These are phyloP conservation scores for Eragrostis tef DNA, from an alignment of 202 grass and related monocot species.

Conservation along the genomic window DNA sequence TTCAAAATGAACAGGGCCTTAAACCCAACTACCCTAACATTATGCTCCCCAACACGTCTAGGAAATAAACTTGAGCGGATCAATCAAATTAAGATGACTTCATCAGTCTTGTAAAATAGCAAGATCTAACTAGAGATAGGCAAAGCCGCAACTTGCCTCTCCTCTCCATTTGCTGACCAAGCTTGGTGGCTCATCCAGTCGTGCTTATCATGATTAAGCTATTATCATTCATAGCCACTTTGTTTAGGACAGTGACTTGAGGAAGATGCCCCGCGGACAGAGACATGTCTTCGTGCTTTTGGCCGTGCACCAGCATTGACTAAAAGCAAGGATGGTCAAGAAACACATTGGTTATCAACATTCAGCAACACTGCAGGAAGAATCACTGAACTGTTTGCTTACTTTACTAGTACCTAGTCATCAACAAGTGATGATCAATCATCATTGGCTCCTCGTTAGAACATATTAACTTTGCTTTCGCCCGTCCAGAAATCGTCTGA, in stretches of 20 bases:
- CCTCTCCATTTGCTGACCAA: neutral
- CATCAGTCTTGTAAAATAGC: neutral
- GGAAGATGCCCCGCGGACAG: constrained; percentile 35
- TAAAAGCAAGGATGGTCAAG: neutral
- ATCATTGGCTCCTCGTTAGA: neutral
- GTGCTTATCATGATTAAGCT: constrained; percentile 38
- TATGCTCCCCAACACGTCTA: neutral
- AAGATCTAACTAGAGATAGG: neutral
- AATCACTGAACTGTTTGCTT: neutral
- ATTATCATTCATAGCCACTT: neutral
- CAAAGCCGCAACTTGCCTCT: constrained; percentile 1
- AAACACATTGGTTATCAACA: neutral
- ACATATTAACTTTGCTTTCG: constrained; percentile 39
- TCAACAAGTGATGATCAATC: neutral
- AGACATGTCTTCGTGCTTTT: constrained; percentile 35
- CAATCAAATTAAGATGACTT: neutral
- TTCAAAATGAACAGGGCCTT: neutral
- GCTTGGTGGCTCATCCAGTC: neutral
- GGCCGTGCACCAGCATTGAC: constrained; percentile 10
- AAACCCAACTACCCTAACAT: neutral
- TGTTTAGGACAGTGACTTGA: constrained; percentile 27
- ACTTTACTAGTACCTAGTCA: neutral
- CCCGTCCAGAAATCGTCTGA: neutral
- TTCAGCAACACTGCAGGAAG: neutral
- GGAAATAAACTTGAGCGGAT: neutral